A percentile compares a stretch with the other conserved stretches of the same genome.
phyloP scores from a whole-genome alignment of 345 rosid species.

The Eucalyptus regnans region DNA sequence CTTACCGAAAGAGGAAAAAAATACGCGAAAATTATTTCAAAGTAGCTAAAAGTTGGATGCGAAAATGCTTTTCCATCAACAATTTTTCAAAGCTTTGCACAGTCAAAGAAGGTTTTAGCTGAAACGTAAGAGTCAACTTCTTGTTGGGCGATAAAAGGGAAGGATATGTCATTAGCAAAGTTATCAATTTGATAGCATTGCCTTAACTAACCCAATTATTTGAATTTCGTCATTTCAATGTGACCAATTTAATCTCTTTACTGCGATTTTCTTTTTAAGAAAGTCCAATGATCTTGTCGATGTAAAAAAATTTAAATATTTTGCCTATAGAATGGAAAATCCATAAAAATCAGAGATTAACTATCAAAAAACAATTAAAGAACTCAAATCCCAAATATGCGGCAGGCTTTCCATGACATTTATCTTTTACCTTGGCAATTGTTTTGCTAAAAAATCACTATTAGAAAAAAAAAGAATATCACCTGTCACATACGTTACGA shows the following conservation, averaged over 20 bases:
- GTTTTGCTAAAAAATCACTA: neutral
- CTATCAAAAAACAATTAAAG: neutral
- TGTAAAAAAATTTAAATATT: neutral
- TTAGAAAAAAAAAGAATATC: neutral
- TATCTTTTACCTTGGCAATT: neutral
- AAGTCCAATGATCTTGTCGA: neutral
- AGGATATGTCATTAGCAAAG: neutral
- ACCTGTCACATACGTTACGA: neutral
- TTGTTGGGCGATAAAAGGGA: neutral
- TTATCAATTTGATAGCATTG: neutral
- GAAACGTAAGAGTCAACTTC: neutral
- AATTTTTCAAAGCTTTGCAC: neutral
- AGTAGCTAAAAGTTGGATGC: neutral
- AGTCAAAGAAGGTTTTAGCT: neutral
- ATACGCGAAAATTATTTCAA: neutral
- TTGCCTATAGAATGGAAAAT: neutral
- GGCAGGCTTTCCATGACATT: neutral
- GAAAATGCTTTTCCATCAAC: neutral
- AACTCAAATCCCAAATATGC: neutral
- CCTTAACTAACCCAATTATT: neutral
- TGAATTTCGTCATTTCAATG: neutral
- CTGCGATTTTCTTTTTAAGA: neutral
- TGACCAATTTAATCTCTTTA: neutral
- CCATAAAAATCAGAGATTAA: neutral
- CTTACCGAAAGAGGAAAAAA: neutral